Conservation (phyloP, 2,329 filamentous ascomycete genomes). For the Aspergillus luchuensis region DNA sequence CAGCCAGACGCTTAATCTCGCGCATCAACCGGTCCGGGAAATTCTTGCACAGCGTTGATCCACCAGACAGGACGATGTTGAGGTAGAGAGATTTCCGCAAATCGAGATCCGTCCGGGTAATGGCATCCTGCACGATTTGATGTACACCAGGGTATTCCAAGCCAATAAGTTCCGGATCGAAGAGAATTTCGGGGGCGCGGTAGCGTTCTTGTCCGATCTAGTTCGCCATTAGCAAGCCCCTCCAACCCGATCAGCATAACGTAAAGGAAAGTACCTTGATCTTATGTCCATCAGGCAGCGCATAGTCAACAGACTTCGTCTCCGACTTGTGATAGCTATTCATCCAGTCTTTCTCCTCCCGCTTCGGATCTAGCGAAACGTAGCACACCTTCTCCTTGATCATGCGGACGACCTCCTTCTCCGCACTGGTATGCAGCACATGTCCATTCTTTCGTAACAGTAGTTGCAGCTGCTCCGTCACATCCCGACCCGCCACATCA, state of each 20-base stretch:
- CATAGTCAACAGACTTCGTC: conserved; percentile 81
- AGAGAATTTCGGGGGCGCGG: conserved; percentile 93
- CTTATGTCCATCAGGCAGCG: conserved; percentile 87
- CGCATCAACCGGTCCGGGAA: conserved; percentile 91
- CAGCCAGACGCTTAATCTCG: conserved; percentile 88
- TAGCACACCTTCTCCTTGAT: conserved; percentile 97
- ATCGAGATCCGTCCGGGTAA: conserved; percentile 92
- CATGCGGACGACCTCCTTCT: conserved; percentile 96
- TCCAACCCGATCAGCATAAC: neutral
- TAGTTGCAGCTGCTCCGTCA: conserved; percentile 92
- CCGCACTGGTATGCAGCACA: conserved; percentile 94
- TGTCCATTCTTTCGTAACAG: conserved; percentile 89
- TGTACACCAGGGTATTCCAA: conserved; percentile 96
- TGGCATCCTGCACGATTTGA: conserved; percentile 96
- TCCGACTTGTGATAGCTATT: conserved; percentile 70
- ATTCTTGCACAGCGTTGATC: conserved; percentile 93
- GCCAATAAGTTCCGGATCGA: conserved; percentile 95
- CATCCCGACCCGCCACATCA: conserved; percentile 92
- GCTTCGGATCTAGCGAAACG: conserved; percentile 84
- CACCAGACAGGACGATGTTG: conserved; percentile 96
- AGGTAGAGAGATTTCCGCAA: conserved; percentile 90
- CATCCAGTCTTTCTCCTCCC: conserved; percentile 95
- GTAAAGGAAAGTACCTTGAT: conserved; percentile 66
- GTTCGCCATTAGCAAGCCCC: neutral
- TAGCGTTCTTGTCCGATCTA: conserved; percentile 92